Conservation (phyloP, 1,284 basidiomycete genomes). For the Puccinia coronata region DNA sequence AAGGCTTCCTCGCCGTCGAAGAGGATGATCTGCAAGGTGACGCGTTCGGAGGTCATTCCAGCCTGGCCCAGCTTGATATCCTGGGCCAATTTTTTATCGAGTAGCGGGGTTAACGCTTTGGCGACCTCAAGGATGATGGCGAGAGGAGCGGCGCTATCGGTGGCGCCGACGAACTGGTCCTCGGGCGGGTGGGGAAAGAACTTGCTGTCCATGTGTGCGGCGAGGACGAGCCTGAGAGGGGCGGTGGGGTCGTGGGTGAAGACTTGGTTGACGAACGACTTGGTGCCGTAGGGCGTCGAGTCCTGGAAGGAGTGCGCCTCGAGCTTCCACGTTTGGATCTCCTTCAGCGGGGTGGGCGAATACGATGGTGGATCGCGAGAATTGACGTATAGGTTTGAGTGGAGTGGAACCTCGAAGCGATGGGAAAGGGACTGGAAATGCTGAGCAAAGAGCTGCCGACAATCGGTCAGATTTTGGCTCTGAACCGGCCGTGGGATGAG, state of each 20-base stretch:
- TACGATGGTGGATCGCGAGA: neutral
- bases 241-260: constrained; percentile 91
- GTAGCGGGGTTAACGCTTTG: constrained; percentile 71
- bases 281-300: constrained; percentile 78
- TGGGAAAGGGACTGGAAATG: constrained; percentile 25
- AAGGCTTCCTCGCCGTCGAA: constrained; percentile 99
- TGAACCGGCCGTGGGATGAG: constrained; percentile 33
- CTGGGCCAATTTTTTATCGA: constrained; percentile 62
- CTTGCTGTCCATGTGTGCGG: constrained; percentile 96
- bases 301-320: constrained; percentile 70
- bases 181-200: constrained; percentile 71
- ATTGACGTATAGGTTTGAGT: constrained; percentile 6
- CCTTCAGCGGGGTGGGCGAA: constrained; percentile 1
- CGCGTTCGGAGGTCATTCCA: constrained; percentile 60
- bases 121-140: constrained; percentile 90
- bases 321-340: constrained; percentile 34
- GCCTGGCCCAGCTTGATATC: constrained; percentile 64
- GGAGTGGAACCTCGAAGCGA: constrained; percentile 2
- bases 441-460: constrained; percentile 11
- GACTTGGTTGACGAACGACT: constrained; percentile 84
- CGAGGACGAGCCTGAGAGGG: constrained; percentile 75
- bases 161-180: constrained; percentile 93
- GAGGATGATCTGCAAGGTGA: constrained; percentile 90
- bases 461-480: constrained; percentile 30
- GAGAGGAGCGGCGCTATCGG: constrained; percentile 93